Evolutionary conservation across 2,329 filamentous ascomycete species (phyloP).

Genomic region (Orbilia blumenaviensis): DNA sequence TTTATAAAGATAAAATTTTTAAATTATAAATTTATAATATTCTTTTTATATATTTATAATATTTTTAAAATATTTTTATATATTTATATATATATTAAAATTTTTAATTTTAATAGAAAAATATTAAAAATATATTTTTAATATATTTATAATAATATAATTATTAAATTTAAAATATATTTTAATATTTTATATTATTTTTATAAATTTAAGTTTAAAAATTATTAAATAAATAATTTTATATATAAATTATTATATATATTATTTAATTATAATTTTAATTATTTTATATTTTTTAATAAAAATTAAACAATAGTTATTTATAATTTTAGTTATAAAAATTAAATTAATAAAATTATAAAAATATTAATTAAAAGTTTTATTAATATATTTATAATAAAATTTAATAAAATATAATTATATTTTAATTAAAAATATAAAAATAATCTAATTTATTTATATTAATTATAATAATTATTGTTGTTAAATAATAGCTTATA

Average conservation of each 20-base stretch:
- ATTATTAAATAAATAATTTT: not conserved
- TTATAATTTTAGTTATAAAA: too few species aligned
- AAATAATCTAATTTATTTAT: too few species aligned
- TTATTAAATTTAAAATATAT: not conserved
- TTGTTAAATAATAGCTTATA: too few species aligned
- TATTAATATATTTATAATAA: not conserved
- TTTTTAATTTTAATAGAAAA: not conserved
- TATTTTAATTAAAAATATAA: not conserved
- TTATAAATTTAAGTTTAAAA: not conserved
- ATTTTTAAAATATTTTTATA: not conserved
- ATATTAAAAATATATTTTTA: not conserved
- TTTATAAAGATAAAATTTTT: not conserved
- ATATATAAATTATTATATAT: not conserved
- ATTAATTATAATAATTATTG: too few species aligned
- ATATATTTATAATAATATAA: not conserved
- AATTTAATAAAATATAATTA: not conserved
- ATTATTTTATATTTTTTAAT: too few species aligned
- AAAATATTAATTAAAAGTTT: not conserved
- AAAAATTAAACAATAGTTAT: too few species aligned
- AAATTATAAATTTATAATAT: not conserved
- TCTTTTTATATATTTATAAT: not conserved
- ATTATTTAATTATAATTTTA: not conserved
- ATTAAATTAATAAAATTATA: slow-evolving; percentile 5
- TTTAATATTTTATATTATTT: not conserved
- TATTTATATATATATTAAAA: not conserved